phyloP scores from a whole-genome alignment of 768 basidiomycete species.

The Boletus edulis region DNA sequence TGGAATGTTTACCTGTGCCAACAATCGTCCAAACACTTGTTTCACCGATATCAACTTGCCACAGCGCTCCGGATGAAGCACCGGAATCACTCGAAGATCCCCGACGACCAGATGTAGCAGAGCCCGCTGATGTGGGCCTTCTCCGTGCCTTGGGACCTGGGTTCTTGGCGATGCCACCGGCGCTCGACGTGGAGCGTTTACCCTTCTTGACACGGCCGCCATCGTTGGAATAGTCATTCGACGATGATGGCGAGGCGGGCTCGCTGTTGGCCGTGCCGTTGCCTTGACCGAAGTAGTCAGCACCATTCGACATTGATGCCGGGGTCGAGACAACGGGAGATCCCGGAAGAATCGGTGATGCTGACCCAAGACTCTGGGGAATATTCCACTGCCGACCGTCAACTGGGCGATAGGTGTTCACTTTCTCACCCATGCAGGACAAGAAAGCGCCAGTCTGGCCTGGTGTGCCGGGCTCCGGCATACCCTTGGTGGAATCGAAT shows the following conservation, averaged over 20 bases:
- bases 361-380: constrained; percentile 40
- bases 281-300: constrained; percentile 61
- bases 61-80: constrained; percentile 75
- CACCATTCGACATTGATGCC: constrained; percentile 46
- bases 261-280: constrained; percentile 54
- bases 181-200: constrained; percentile 75
- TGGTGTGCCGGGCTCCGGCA: constrained; percentile 75
- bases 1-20: constrained; percentile 62
- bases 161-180: constrained; percentile 41
- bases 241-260: constrained; percentile 59
- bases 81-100: constrained; percentile 65
- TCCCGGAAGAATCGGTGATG: constrained; percentile 60
- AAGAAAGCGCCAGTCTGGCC: constrained; percentile 80
- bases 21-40: constrained; percentile 95
- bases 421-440: constrained; percentile 91
- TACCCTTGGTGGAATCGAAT: constrained; percentile 64
- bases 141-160: constrained; percentile 51
- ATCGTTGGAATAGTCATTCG: constrained; percentile 75
- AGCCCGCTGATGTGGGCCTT: constrained; percentile 75
- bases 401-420: constrained; percentile 84
- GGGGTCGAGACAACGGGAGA: constrained; percentile 71
- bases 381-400: constrained; percentile 80
- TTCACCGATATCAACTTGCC: constrained; percentile 91
- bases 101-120: constrained; percentile 63
- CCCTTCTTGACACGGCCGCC: constrained; percentile 81